These are phyloP conservation scores for Cyclotella choctawhatcheeana DNA, from an alignment of 108 stramenopile genomes.

Conservation along the genomic window DNA sequence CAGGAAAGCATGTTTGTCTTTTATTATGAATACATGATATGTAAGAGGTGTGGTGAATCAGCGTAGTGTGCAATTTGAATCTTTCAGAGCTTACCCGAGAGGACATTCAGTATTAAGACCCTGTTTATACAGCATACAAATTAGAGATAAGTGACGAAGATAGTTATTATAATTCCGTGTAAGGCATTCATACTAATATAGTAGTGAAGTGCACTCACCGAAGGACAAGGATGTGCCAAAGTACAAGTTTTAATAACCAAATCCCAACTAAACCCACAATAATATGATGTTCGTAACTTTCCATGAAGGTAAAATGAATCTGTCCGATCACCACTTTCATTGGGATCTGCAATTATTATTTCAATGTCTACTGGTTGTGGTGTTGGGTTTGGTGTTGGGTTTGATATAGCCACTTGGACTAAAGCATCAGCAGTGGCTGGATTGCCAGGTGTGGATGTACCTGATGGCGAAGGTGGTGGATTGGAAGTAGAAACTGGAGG, in stretches of 20 bases:
- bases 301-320: constrained; percentile 18
- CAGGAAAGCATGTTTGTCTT: constrained; percentile 19
- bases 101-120: constrained; percentile 27
- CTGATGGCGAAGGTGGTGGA: background rate
- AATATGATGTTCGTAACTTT: constrained; percentile 18
- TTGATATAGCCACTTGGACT: background rate
- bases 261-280: constrained; percentile 18
- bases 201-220: constrained; percentile 12
- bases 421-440: background rate
- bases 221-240: constrained; percentile 20
- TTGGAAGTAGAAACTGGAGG: background rate
- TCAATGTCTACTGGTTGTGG: background rate
- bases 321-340: background rate
- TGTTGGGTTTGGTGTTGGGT: constrained; percentile 4
- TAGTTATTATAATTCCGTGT: no score
- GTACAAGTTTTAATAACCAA: constrained; percentile 24
- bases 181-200: background rate
- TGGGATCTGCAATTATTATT: background rate
- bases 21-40: background rate
- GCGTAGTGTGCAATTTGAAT: background rate
- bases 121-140: background rate
- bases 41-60: background rate
- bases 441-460: background rate
- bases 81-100: background rate
- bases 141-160: background rate